These are phyloP conservation scores for Colletotrichum sp. DNA, from an alignment of 2,329 filamentous ascomycete genomes.

Conservation along the genomic window DNA sequence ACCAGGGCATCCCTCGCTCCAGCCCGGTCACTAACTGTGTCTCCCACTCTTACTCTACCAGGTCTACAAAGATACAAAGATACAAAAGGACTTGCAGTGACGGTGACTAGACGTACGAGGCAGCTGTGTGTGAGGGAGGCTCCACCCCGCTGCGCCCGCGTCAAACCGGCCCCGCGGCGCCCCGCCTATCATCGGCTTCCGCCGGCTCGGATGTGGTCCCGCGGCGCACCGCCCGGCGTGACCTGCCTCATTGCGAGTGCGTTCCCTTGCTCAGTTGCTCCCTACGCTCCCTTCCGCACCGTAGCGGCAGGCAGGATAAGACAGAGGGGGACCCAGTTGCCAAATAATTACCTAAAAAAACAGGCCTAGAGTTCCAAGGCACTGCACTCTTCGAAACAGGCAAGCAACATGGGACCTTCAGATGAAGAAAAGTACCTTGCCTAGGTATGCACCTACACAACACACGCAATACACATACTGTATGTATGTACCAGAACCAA, in stretches of 20 bases:
- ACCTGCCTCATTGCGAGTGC: constrained; percentile 3
- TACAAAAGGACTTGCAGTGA: not conserved
- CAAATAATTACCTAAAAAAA: constrained; percentile 19
- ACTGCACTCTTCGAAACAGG: not conserved
- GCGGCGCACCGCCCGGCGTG: not conserved
- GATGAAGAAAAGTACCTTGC: not conserved
- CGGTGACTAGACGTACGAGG: not conserved
- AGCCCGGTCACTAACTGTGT: not conserved
- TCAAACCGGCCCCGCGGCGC: not conserved
- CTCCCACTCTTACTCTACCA: not conserved
- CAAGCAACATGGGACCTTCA: not conserved
- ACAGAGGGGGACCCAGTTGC: not conserved
- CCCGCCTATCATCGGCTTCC: constrained; percentile 21
- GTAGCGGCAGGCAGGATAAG: not conserved
- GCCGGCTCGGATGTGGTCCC: constrained; percentile 7
- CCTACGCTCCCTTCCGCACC: not conserved
- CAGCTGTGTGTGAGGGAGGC: not conserved
- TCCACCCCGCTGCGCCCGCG: not conserved
- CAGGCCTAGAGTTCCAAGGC: not conserved
- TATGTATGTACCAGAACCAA: not conserved
- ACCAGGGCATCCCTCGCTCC: constrained; percentile 6
- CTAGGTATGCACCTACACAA: not conserved
- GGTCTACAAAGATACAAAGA: not conserved
- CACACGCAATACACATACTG: not conserved
- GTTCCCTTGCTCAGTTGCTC: not conserved